Percentiles rank a stretch among this genome's conserved stretches.
Conservation (phyloP, 2,329 filamentous ascomycete genomes). For the Aureobasidium sp. region DNA sequence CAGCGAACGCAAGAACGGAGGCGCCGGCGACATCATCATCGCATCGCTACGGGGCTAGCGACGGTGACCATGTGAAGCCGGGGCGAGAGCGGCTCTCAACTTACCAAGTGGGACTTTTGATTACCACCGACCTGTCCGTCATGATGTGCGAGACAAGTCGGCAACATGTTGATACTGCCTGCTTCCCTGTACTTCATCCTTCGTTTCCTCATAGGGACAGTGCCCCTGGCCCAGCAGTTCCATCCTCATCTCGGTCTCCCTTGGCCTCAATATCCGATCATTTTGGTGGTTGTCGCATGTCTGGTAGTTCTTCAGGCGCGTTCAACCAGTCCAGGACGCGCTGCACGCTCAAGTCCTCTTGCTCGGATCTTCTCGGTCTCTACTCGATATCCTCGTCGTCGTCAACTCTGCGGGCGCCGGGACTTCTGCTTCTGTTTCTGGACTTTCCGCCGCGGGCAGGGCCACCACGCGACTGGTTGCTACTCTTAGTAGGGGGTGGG, state of each 20-base stretch:
- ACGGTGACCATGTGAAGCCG: not conserved
- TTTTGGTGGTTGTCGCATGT: not conserved
- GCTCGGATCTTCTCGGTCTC: not conserved
- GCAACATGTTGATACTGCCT: not conserved
- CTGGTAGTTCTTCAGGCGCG: not conserved
- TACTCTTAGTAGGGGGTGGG: slow-evolving; percentile 58
- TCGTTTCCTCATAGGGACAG: not conserved
- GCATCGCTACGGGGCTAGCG: not conserved
- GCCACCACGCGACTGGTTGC: slow-evolving; percentile 26
- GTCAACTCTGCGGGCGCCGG: slow-evolving; percentile 31
- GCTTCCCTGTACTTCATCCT: not conserved
- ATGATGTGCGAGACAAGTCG: not conserved
- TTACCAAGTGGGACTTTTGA: slow-evolving; percentile 6
- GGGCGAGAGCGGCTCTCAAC: not conserved
- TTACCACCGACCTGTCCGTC: slow-evolving; percentile 9
- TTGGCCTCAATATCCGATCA: not conserved
- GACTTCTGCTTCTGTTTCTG: slow-evolving; percentile 38
- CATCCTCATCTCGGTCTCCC: not conserved
- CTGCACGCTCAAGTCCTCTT: too few relatives aligned
- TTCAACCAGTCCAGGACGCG: not conserved
- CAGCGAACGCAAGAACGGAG: not conserved
- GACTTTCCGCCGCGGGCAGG: slow-evolving; percentile 22
- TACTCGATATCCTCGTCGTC: slow-evolving; percentile 23
- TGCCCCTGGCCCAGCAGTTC: not conserved
- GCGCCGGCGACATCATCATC: not conserved